Percentiles rank a stretch among this genome's conserved stretches.
Evolutionary conservation across 1,284 basidiomycete species (phyloP).

Genomic region (Flammula alnicola): DNA sequence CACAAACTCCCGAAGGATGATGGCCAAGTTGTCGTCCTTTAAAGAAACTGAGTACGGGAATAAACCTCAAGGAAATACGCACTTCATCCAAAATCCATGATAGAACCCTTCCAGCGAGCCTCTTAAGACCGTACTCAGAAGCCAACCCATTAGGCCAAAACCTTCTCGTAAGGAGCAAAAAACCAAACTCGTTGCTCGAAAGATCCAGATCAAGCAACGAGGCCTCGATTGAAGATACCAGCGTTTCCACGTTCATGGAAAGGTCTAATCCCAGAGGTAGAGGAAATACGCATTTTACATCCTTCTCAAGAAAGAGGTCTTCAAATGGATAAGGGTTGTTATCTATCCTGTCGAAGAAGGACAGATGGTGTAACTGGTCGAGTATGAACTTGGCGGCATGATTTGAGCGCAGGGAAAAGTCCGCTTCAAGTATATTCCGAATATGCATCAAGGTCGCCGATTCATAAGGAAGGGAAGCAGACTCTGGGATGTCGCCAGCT

Average conservation of each 20-base stretch:
- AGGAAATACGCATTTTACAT: constrained; percentile 58
- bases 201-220: constrained; percentile 73
- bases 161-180: constrained; percentile 64
- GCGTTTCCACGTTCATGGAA: constrained; percentile 71
- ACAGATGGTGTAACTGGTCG: constrained; percentile 61
- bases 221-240: constrained; percentile 74
- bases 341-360: constrained; percentile 60
- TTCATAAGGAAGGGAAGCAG: constrained; percentile 56
- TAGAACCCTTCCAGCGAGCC: constrained; percentile 57
- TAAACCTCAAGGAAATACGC: constrained; percentile 19
- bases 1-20: constrained; percentile 67
- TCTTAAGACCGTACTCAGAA: constrained; percentile 65
- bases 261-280: constrained; percentile 74
- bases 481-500: constrained; percentile 31
- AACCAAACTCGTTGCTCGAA: constrained; percentile 73
- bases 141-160: constrained; percentile 77
- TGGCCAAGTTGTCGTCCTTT: constrained; percentile 65
- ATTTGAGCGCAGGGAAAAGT: constrained; percentile 61
- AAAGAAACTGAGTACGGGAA: constrained; percentile 15
- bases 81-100: constrained; percentile 73
- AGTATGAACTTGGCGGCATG: constrained; percentile 57
- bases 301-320: constrained; percentile 32
- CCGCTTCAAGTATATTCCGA: constrained; percentile 61
- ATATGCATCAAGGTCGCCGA: constrained; percentile 61
- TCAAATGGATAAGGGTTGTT: constrained; percentile 41